phyloP scores from a whole-genome alignment of 192 early-diverging fungal genomes.

The Coemansia javaensis region DNA sequence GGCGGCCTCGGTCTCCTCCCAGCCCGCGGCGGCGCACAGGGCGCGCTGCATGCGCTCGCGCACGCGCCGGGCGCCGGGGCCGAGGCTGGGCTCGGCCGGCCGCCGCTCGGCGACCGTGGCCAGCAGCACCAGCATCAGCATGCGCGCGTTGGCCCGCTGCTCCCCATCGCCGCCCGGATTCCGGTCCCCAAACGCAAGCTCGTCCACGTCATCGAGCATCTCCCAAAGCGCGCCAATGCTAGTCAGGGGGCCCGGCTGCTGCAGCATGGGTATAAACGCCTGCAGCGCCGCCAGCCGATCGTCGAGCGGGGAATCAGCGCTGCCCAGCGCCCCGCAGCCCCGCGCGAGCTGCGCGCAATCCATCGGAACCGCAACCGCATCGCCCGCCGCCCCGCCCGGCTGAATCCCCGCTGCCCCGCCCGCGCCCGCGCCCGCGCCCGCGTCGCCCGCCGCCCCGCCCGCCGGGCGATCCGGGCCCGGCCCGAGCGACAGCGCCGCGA shows the following conservation, averaged over 20 bases:
- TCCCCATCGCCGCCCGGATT: background rate
- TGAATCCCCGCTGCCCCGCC: background rate
- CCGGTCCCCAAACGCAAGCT: slow-evolving; percentile 15
- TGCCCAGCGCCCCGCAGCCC: slow-evolving; percentile 4
- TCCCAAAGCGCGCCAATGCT: slow-evolving; percentile 31
- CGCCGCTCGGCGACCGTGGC: slow-evolving; percentile 15
- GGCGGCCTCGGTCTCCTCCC: slow-evolving; percentile 30
- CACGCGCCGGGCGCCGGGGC: slow-evolving; percentile 5
- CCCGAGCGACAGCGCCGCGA: too few relatives aligned
- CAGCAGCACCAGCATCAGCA: slow-evolving; percentile 20
- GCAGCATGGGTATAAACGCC: slow-evolving; percentile 11
- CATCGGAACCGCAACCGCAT: background rate
- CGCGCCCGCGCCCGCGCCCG: too few relatives aligned
- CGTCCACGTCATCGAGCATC: slow-evolving; percentile 20
- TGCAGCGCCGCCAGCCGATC: slow-evolving; percentile 24
- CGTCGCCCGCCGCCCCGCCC: too few relatives aligned
- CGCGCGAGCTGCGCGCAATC: slow-evolving; percentile 32
- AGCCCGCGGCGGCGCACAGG: slow-evolving; percentile 13
- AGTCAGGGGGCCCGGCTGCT: slow-evolving; percentile 3
- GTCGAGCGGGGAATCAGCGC: slow-evolving; percentile 9
- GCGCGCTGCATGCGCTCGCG: slow-evolving; percentile 26
- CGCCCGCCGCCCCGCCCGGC: background rate
- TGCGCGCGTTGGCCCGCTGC: slow-evolving; percentile 5
- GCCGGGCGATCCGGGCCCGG: too few relatives aligned
- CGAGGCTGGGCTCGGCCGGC: slow-evolving; percentile 6